Evolutionary conservation across 495 filamentous ascomycete genomes (phyloP).

Genomic region (Neurospora sp.): DNA sequence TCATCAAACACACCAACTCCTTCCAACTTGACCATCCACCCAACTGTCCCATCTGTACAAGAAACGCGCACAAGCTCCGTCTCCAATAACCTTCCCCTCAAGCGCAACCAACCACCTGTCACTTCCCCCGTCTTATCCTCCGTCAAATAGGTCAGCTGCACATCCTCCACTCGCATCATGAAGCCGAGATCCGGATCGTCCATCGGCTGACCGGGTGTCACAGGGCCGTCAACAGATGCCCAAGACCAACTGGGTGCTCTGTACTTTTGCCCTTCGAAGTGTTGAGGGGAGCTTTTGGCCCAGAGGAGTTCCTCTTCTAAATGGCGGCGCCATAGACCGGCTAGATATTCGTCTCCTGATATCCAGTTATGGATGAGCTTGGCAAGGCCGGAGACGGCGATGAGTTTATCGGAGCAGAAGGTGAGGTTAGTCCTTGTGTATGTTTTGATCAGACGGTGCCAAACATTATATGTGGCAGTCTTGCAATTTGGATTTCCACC

Average conservation of each 20-base stretch:
- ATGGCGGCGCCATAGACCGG: neutral
- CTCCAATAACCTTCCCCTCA: neutral
- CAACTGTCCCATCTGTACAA: neutral
- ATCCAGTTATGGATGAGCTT: neutral
- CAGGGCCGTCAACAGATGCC: neutral
- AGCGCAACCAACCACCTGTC: neutral
- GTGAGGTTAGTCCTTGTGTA: neutral
- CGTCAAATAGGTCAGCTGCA: neutral
- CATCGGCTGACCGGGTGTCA: neutral
- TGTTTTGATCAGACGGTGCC: neutral
- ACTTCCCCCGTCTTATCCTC: neutral
- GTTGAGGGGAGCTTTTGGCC: neutral
- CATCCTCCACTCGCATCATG: neutral
- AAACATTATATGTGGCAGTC: too few relatives aligned
- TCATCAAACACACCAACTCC: neutral
- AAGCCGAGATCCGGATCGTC: neutral
- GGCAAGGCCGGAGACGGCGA: conserved; percentile 1
- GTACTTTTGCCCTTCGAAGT: neutral
- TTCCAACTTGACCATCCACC: neutral
- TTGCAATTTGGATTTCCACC: too few relatives aligned
- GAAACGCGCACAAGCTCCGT: neutral
- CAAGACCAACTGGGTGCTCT: conserved; percentile 1
- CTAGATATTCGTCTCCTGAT: neutral
- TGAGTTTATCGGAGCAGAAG: neutral
- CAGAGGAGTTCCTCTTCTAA: conserved; percentile 1